Conservation (phyloP, 805 yeast species). For the Lipomyces lipofer region DNA sequence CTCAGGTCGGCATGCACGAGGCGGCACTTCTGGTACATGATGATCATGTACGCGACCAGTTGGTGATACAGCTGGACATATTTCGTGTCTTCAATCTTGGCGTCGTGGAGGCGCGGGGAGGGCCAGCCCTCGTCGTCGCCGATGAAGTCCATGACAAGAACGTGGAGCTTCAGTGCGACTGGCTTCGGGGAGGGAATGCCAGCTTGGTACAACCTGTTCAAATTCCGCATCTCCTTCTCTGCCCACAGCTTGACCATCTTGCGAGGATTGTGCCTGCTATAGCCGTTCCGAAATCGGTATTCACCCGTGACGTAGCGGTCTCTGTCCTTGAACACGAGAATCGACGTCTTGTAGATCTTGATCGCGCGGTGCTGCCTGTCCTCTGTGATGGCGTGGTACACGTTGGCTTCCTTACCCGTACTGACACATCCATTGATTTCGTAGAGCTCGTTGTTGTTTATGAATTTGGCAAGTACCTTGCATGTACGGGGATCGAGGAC, state of each 20-base stretch:
- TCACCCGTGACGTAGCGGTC: conserved; percentile 97
- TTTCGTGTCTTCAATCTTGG: conserved; percentile 49
- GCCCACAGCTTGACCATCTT: conserved; percentile 99
- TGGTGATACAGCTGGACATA: conserved; percentile 69
- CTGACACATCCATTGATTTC: conserved; percentile 90
- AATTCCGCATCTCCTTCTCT: conserved; percentile 91
- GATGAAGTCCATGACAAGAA: conserved; percentile 90
- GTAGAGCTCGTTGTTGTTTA: conserved; percentile 79
- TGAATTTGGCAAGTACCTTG: conserved; percentile 74
- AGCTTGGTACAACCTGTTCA: conserved; percentile 72
- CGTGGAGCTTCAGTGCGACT: conserved; percentile 81
- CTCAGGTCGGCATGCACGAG: conserved; percentile 95
- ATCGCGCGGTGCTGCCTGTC: conserved; percentile 67
- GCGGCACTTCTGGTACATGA: conserved; percentile 82
- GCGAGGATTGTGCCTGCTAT: conserved; percentile 84
- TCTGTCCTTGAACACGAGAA: conserved; percentile 93
- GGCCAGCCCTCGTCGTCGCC: conserved; percentile 78
- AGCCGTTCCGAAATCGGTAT: conserved; percentile 83
- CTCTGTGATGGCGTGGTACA: conserved; percentile 68
- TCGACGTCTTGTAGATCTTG: conserved; percentile 93
- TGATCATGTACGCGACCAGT: conserved; percentile 79
- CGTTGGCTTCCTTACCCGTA: conserved; percentile 99
- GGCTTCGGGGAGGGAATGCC: conserved; percentile 97
- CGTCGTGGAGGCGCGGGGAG: conserved; percentile 82
- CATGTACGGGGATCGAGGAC: conserved; percentile 94